Evolutionary conservation across 129 eudicot species (phyloP).

Genomic region (Pittosporum tobira): DNA sequence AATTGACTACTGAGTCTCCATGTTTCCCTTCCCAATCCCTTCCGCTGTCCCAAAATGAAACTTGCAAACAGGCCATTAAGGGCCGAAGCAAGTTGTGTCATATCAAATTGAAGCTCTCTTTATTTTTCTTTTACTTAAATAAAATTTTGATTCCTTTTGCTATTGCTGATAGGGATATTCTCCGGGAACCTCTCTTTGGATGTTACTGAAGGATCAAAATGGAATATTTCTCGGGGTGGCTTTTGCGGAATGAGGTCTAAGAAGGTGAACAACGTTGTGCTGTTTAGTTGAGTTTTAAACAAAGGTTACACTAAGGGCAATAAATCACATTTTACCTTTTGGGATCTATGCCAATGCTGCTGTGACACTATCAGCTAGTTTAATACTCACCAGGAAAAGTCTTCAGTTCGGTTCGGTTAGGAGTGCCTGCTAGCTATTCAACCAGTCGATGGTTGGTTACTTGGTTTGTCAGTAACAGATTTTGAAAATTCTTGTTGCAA

Average conservation of each 20-base stretch:
- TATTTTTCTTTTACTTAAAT: neutral
- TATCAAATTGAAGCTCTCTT: neutral
- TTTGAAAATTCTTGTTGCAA: neutral
- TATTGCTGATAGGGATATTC: conserved; percentile 45
- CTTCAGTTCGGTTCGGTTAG: neutral
- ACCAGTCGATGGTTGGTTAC: too few species aligned
- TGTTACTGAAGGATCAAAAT: conserved; percentile 56
- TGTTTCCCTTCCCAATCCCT: too few species aligned
- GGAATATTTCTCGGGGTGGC: conserved; percentile 92
- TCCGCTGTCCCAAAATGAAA: too few species aligned
- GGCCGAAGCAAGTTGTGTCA: neutral
- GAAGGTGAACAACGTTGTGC: conserved; percentile 39
- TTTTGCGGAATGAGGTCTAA: conserved; percentile 97
- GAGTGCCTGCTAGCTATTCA: neutral
- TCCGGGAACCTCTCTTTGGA: conserved; percentile 90
- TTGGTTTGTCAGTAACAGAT: neutral
- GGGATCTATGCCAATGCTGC: neutral
- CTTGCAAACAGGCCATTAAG: too few species aligned
- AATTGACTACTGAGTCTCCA: too few species aligned
- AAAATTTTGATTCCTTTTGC: neutral
- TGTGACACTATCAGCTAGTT: too few species aligned
- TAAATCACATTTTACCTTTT: neutral
- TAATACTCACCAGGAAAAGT: too few species aligned
- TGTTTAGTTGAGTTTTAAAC: too few species aligned
- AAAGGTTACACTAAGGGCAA: neutral